phyloP scores from a whole-genome alignment of 2,329 filamentous ascomycete species.

The Lizonia empirigonia region DNA sequence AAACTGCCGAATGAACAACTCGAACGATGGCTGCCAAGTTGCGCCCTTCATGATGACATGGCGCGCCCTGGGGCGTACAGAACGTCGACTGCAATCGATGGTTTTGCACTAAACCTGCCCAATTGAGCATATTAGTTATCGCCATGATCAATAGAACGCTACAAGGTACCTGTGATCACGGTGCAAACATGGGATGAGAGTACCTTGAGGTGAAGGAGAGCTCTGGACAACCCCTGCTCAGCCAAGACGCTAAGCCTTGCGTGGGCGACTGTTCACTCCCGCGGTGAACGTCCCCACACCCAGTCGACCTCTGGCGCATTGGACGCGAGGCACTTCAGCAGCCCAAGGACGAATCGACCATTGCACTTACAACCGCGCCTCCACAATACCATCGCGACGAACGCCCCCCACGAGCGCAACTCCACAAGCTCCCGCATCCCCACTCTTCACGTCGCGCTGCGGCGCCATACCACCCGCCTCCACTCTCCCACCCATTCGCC shows the following conservation, averaged over 20 bases:
- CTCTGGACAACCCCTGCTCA: neutral
- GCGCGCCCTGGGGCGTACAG: slow-evolving; percentile 6
- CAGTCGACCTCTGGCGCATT: slow-evolving; percentile 4
- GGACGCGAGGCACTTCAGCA: neutral
- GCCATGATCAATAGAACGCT: neutral
- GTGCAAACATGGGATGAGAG: slow-evolving; percentile 1
- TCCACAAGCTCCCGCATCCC: slow-evolving; percentile 14
- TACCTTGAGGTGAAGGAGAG: neutral
- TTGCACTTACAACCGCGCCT: neutral
- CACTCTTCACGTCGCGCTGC: slow-evolving; percentile 17
- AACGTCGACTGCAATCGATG: slow-evolving; percentile 6
- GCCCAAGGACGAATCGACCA: neutral
- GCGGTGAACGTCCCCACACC: slow-evolving; percentile 13
- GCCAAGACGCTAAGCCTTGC: slow-evolving; percentile 8
- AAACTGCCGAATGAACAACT: no score
- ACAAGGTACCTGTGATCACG: neutral
- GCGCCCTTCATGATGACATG: slow-evolving; percentile 13
- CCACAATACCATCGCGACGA: neutral
- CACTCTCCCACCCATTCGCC: neutral
- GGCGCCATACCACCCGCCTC: slow-evolving; percentile 11
- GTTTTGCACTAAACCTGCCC: neutral
- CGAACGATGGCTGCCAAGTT: neutral
- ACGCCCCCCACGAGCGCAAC: neutral
- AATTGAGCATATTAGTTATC: neutral
- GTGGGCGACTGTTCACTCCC: slow-evolving; percentile 12